A percentile compares a stretch with the other conserved stretches of the same genome.
Evolutionary conservation across 2,329 filamentous ascomycete species (phyloP).

Genomic region (Calycina herbarum): DNA sequence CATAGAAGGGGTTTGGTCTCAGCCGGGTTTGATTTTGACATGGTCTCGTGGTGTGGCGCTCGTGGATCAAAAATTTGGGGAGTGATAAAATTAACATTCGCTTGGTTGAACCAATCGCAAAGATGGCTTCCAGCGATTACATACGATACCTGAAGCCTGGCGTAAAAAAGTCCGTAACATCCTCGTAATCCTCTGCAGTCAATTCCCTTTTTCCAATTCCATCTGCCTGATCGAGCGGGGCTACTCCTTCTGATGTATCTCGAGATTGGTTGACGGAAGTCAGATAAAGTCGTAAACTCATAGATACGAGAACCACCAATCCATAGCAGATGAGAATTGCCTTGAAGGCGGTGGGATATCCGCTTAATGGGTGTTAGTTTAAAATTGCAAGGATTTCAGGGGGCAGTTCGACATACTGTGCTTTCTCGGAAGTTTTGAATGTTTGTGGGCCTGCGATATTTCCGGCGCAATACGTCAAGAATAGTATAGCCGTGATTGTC

Average conservation of each 20-base stretch:
- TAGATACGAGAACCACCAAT: constrained; percentile 19
- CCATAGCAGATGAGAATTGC: constrained; percentile 33
- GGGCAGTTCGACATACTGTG: constrained; percentile 12
- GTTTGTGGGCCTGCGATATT: constrained; percentile 33
- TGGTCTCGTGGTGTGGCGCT: background rate
- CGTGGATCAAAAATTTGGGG: background rate
- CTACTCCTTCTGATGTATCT: constrained; percentile 45
- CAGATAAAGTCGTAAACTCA: constrained; percentile 30
- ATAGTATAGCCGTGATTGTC: constrained; percentile 32
- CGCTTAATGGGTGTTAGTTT: constrained; percentile 12
- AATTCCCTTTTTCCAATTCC: constrained; percentile 42
- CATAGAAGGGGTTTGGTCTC: background rate
- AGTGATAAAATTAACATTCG: background rate
- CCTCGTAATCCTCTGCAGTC: constrained; percentile 51
- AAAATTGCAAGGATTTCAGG: background rate
- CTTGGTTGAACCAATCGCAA: background rate
- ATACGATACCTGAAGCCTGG: constrained; percentile 59
- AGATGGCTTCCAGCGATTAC: constrained; percentile 25
- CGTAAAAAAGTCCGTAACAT: constrained; percentile 61
- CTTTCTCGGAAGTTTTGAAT: constrained; percentile 23
- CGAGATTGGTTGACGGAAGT: constrained; percentile 35
- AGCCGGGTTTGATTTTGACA: background rate
- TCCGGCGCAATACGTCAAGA: constrained; percentile 32
- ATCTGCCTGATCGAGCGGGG: constrained; percentile 33
- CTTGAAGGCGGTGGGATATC: constrained; percentile 33